A percentile compares a stretch with the other conserved stretches of the same genome.
Conservation (phyloP, 2,329 filamentous ascomycete genomes). For the Cladosporium sp. region DNA sequence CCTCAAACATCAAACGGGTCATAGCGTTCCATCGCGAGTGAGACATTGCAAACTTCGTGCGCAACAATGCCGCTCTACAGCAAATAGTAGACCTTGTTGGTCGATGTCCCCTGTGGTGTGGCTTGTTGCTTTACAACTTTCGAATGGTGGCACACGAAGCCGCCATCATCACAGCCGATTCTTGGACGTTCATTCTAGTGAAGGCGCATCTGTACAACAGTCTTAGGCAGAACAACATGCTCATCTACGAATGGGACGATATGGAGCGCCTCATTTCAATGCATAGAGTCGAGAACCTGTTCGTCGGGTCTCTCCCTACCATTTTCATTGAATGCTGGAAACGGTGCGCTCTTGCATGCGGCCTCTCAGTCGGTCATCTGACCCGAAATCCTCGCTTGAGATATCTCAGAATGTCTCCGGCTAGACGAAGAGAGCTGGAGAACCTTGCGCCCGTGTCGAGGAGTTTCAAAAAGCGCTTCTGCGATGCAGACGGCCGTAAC, state of each 20-base stretch:
- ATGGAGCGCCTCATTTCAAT: background rate
- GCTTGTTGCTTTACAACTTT: conserved; percentile 12
- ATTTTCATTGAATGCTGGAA: background rate
- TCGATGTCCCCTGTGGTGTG: conserved; percentile 11
- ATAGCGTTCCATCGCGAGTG: background rate
- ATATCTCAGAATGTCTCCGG: background rate
- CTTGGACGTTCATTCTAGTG: background rate
- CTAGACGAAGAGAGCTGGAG: background rate
- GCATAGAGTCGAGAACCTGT: background rate
- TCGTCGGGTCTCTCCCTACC: background rate
- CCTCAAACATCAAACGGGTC: background rate
- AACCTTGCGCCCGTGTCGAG: background rate
- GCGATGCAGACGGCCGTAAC: background rate
- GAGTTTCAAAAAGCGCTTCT: background rate
- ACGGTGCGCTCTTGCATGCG: background rate
- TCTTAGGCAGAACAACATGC: background rate
- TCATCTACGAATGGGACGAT: background rate
- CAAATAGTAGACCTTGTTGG: background rate
- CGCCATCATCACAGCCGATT: background rate
- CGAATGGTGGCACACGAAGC: background rate
- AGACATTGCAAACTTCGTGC: background rate
- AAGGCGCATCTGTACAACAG: conserved; percentile 1
- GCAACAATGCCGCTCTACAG: background rate
- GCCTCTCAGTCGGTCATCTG: background rate
- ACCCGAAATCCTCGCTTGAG: background rate